A percentile compares a stretch with the other conserved stretches of the same genome.
These are phyloP conservation scores for Solidago caesia DNA, from an alignment of 129 eudicot genomes.

Conservation along the genomic window DNA sequence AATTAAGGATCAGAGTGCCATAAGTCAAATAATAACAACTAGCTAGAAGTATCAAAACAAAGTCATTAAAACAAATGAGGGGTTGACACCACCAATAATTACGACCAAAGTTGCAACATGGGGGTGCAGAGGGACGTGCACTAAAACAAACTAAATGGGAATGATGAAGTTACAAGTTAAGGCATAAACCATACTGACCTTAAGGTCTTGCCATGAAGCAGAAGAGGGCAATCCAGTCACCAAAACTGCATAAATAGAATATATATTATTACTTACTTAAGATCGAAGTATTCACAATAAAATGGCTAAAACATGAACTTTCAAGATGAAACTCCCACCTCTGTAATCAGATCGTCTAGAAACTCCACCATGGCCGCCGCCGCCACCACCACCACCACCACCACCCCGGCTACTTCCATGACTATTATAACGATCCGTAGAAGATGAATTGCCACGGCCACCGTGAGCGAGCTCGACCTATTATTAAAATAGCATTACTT, in stretches of 20 bases:
- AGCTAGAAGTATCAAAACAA: too few species aligned
- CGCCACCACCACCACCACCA: slow-evolving; percentile 49
- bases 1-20: too few species aligned
- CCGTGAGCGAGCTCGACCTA: slow-evolving; percentile 98
- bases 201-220: slow-evolving; percentile 97
- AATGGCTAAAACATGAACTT: neutral
- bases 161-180: neutral
- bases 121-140: too few species aligned
- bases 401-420: slow-evolving; percentile 60
- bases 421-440: slow-evolving; percentile 60
- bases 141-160: too few species aligned
- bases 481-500: slow-evolving; percentile 8
- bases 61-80: too few species aligned
- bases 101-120: too few species aligned
- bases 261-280: neutral
- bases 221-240: slow-evolving; percentile 86
- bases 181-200: slow-evolving; percentile 45
- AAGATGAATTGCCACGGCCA: slow-evolving; percentile 87
- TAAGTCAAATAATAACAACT: too few species aligned
- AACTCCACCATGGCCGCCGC: slow-evolving; percentile 84
- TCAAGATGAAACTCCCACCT: slow-evolving; percentile 39
- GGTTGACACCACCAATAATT: too few species aligned
- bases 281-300: neutral
- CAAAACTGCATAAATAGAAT: slow-evolving; percentile 42
- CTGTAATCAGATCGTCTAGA: slow-evolving; percentile 84